Evolutionary conservation across 192 early-diverging fungal genomes (phyloP).

Genomic region (Dissophora globulifera): DNA sequence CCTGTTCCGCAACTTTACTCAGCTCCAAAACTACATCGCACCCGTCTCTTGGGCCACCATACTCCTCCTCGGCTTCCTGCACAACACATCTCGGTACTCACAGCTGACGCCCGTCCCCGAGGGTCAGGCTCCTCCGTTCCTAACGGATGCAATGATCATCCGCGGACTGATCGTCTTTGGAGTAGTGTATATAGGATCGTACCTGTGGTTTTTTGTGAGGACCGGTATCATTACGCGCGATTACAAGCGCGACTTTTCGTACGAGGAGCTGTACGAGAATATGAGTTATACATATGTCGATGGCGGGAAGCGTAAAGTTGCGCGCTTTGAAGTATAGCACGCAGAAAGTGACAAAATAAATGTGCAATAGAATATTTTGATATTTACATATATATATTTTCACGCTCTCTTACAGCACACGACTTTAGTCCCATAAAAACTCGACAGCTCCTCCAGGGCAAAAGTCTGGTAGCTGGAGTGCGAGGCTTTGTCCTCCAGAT

Average conservation of each 20-base stretch:
- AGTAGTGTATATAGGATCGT: not conserved
- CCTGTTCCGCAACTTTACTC: conserved; percentile 19
- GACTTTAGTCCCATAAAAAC: too few species aligned
- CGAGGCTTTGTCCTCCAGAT: conserved; percentile 47
- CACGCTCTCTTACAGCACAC: too few species aligned
- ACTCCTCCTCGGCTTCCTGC: conserved; percentile 11
- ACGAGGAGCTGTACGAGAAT: conserved; percentile 26
- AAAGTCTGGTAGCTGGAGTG: conserved; percentile 32
- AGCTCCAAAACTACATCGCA: conserved; percentile 27
- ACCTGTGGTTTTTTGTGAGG: conserved; percentile 17
- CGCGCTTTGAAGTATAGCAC: conserved; percentile 21
- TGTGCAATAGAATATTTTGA: not conserved
- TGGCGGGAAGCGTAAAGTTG: conserved; percentile 17
- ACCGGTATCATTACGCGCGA: conserved; percentile 11
- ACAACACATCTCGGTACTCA: conserved; percentile 17
- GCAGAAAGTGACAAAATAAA: not conserved
- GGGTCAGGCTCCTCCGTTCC: conserved; percentile 12
- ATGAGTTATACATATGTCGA: conserved; percentile 19
- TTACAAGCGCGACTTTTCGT: conserved; percentile 22
- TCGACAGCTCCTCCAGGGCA: conserved; percentile 41
- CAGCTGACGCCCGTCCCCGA: conserved; percentile 10
- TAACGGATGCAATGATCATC: conserved; percentile 7
- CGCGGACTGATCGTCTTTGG: not conserved
- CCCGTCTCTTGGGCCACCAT: conserved; percentile 15
- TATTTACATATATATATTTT: not conserved